Conservation (phyloP, 2,329 filamentous ascomycete genomes). For the Pleurostoma richardsiae region DNA sequence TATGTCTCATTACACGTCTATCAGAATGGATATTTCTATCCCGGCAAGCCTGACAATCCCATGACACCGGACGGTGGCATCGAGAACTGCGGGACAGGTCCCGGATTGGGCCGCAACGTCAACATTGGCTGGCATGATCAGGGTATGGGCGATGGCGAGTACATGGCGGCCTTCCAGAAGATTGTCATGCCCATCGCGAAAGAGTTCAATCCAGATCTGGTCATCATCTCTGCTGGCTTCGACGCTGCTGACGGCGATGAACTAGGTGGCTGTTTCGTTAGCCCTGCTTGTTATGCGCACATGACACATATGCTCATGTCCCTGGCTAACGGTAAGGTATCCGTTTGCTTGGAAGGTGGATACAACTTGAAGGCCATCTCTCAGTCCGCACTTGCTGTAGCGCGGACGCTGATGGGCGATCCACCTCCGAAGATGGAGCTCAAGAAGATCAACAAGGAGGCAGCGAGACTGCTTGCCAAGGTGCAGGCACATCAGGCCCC, state of each 20-base stretch:
- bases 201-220: conserved; percentile 90
- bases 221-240: conserved; percentile 93
- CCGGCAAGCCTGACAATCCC: conserved; percentile 55
- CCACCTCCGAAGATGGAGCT: conserved; percentile 63
- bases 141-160: conserved; percentile 93
- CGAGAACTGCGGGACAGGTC: conserved; percentile 51
- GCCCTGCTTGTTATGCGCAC: conserved; percentile 87
- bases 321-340: conserved; percentile 78
- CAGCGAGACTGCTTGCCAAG: conserved; percentile 49
- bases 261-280: conserved; percentile 87
- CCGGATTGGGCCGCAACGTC: conserved; percentile 56
- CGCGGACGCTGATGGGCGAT: conserved; percentile 90
- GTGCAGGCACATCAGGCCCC: conserved; percentile 58
- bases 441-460: conserved; percentile 52
- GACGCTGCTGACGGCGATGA: conserved; percentile 93
- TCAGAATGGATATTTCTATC: conserved; percentile 79
- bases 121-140: conserved; percentile 65
- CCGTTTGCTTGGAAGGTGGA: conserved; percentile 90
- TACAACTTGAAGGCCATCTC: conserved; percentile 95
- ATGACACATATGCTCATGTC: conserved; percentile 99
- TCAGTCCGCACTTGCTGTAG: conserved; percentile 85
- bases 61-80: conserved; percentile 56
- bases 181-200: conserved; percentile 94
- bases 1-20: conserved; percentile 96
- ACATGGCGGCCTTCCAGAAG: conserved; percentile 92